Evolutionary conservation across 805 yeast species (phyloP).

Genomic region (Vanderwaltozyma tropicalis): DNA sequence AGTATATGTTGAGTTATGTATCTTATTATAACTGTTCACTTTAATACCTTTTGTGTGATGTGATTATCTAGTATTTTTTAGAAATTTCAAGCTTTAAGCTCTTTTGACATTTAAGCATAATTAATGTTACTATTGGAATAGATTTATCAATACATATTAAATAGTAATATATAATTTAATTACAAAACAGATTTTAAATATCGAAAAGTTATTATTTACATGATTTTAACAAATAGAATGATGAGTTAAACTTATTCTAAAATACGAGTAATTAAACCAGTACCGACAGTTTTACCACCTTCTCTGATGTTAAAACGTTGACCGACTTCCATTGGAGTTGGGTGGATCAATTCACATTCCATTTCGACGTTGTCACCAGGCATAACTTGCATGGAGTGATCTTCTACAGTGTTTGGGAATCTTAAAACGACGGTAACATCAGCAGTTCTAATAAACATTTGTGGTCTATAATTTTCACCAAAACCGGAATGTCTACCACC

Average conservation of each 20-base stretch:
- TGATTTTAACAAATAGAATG: no score
- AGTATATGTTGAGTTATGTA: no score
- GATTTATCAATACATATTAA: no score
- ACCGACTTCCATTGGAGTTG: constrained; percentile 90
- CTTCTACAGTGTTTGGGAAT: constrained; percentile 78
- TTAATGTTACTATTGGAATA: no score
- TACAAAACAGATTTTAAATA: no score
- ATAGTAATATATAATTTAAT: no score
- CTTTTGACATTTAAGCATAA: no score
- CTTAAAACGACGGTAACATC: constrained; percentile 84
- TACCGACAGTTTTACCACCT: constrained; percentile 98
- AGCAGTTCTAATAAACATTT: constrained; percentile 91
- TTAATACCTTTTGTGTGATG: no score
- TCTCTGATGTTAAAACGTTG: constrained; percentile 99
- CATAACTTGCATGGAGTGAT: constrained; percentile 81
- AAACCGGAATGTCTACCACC: constrained; percentile 99
- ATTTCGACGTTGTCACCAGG: constrained; percentile 99
- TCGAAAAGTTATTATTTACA: no score
- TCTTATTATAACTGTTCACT: no score
- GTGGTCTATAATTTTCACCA: constrained; percentile 96
- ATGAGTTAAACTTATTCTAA: constrained; percentile 45
- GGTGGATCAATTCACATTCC: constrained; percentile 80
- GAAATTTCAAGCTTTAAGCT: no score
- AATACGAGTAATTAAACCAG: constrained; percentile 93
- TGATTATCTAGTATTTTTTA: no score